Conservation (phyloP, 2,329 filamentous ascomycete species). For the Fusarium floridanum region DNA sequence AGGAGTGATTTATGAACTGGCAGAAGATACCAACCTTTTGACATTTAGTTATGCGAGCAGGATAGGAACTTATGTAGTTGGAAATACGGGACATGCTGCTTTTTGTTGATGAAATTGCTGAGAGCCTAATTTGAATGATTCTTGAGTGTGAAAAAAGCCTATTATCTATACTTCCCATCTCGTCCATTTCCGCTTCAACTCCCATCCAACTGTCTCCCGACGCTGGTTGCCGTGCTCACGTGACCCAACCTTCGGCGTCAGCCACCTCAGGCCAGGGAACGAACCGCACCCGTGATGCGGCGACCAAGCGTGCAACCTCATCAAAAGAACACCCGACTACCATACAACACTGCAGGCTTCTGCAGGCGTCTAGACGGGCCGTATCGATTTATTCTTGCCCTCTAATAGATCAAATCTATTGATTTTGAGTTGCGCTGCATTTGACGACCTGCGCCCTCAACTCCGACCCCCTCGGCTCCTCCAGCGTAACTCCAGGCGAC, state of each 20-base stretch:
- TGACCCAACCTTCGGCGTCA: conserved; percentile 35
- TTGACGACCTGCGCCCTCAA: conserved; percentile 29
- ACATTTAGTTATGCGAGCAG: conserved; percentile 41
- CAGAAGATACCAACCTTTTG: conserved; percentile 41
- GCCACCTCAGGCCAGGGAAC: conserved; percentile 40
- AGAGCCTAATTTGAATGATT: background rate
- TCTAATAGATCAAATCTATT: conserved; percentile 31
- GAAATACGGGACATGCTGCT: conserved; percentile 27
- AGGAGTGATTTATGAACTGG: conserved; percentile 47
- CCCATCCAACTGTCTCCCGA: background rate
- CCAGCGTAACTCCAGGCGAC: conserved; percentile 41
- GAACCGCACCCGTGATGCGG: conserved; percentile 44
- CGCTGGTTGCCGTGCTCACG: conserved; percentile 30
- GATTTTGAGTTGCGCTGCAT: conserved; percentile 31
- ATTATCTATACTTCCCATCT: background rate
- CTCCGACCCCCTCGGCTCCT: conserved; percentile 33
- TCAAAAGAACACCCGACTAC: conserved; percentile 31
- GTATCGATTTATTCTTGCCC: background rate
- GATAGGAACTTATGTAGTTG: conserved; percentile 18
- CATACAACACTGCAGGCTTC: conserved; percentile 11
- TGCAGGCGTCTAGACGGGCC: background rate
- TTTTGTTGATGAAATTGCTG: background rate
- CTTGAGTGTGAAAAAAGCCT: background rate
- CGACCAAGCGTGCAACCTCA: conserved; percentile 42
- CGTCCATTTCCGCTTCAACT: background rate